Conservation (phyloP, 345 rosid genomes). For the Toxicodendron radicans region DNA sequence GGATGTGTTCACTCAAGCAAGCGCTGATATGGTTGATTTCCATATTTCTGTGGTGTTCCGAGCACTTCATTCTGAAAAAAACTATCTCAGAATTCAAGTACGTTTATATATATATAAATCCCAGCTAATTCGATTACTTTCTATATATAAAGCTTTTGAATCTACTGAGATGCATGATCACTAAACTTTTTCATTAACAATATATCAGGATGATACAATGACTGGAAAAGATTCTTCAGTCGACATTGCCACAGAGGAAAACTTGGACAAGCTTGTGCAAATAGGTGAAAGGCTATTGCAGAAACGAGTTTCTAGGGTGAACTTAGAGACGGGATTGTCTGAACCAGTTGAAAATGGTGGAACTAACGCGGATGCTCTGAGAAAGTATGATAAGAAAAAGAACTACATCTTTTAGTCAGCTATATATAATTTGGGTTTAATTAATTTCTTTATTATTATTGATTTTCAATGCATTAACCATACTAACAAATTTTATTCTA, state of each 20-base stretch:
- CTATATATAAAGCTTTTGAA: neutral
- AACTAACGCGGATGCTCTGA: constrained; percentile 40
- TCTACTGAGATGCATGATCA: neutral
- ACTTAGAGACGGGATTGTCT: constrained; percentile 28
- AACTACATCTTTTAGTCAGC: too few species aligned
- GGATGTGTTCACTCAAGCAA: constrained; percentile 49
- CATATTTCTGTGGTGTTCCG: constrained; percentile 41
- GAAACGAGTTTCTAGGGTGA: constrained; percentile 40
- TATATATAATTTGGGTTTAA: too few species aligned
- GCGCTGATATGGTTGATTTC: constrained; percentile 50
- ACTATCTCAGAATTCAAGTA: constrained; percentile 54
- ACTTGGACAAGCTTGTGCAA: constrained; percentile 28
- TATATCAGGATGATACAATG: constrained; percentile 31
- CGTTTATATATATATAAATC: neutral
- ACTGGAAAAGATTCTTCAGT: constrained; percentile 21
- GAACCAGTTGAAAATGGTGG: constrained; percentile 19
- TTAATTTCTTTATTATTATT: neutral
- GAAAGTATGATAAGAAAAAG: constrained; percentile 17
- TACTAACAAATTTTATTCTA: neutral
- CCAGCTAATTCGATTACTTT: neutral
- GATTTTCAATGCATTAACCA: neutral
- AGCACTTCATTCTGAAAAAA: constrained; percentile 31
- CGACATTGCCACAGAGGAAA: constrained; percentile 30
- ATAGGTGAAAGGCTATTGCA: constrained; percentile 31
- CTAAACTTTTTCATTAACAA: neutral